phyloP scores from a whole-genome alignment of 345 rosid genomes.

The Erucastrum elatum region DNA sequence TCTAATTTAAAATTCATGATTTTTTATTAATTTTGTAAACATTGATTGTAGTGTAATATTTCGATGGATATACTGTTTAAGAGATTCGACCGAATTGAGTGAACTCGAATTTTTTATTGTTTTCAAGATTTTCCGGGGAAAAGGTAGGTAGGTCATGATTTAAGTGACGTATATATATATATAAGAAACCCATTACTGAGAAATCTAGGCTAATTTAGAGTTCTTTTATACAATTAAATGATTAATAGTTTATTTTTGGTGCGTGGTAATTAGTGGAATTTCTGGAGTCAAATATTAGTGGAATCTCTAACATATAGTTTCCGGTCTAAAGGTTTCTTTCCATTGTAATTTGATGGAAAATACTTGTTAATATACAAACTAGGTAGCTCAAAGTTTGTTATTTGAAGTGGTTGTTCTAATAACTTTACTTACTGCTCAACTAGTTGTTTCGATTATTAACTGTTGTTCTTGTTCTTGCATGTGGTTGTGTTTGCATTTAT shows the following conservation, averaged over 20 bases:
- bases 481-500: constrained; percentile 11
- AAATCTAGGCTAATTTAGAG: background rate
- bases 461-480: background rate
- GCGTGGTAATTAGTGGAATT: background rate
- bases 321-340: background rate
- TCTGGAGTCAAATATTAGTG: constrained; percentile 6
- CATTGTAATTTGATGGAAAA: background rate
- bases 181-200: background rate
- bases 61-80: constrained; percentile 9
- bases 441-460: background rate
- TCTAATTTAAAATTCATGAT: background rate
- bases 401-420: background rate
- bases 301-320: background rate
- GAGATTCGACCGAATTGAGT: constrained; percentile 23
- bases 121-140: constrained; percentile 27
- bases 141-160: constrained; percentile 36
- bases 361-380: background rate
- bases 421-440: background rate
- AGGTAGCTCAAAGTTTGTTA: constrained; percentile 2
- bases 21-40: background rate
- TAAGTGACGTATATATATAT: background rate
- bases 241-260: constrained; percentile 2
- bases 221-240: too few relatives aligned
- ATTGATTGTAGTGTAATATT: constrained; percentile 12
- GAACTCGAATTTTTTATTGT: constrained; percentile 19